phyloP scores from a whole-genome alignment of 2,329 filamentous ascomycete genomes.

The Exophiala calicioides region DNA sequence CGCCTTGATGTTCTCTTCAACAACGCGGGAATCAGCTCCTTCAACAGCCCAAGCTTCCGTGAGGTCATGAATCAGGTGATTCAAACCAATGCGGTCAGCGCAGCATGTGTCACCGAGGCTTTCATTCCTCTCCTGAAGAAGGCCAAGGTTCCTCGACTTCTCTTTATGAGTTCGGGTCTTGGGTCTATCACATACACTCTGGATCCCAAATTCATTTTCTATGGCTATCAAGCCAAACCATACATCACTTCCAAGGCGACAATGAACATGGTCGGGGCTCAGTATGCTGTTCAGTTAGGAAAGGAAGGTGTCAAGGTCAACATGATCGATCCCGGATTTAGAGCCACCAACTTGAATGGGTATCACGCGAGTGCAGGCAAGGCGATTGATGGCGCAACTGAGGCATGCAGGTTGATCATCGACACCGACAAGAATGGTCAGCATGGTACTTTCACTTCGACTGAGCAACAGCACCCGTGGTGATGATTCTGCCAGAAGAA shows the following conservation, averaged over 20 bases:
- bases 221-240: constrained; percentile 11
- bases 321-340: constrained; percentile 19
- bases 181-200: constrained; percentile 15
- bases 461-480: constrained; percentile 10
- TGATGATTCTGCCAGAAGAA: no score
- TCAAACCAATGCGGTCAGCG: constrained; percentile 19
- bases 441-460: constrained; percentile 16
- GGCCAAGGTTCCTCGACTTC: constrained; percentile 16
- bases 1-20: constrained; percentile 30
- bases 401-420: constrained; percentile 20
- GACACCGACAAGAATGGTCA: constrained; percentile 19
- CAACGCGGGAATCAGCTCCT: constrained; percentile 25
- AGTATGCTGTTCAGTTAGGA: constrained; percentile 16
- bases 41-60: constrained; percentile 8
- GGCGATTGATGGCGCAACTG: constrained; percentile 13
- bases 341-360: constrained; percentile 21
- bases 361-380: constrained; percentile 6
- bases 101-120: constrained; percentile 20
- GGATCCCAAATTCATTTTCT: constrained; percentile 10
- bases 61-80: constrained; percentile 25
- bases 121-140: constrained; percentile 26
- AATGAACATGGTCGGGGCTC: constrained; percentile 22
- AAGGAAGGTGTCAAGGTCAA: constrained; percentile 28
- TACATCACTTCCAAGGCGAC: constrained; percentile 23
- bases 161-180: constrained; percentile 27